Percentiles rank a stretch among this genome's conserved stretches.
Conservation (phyloP, 257 asterid species). For the Solanum chiquidenum region DNA sequence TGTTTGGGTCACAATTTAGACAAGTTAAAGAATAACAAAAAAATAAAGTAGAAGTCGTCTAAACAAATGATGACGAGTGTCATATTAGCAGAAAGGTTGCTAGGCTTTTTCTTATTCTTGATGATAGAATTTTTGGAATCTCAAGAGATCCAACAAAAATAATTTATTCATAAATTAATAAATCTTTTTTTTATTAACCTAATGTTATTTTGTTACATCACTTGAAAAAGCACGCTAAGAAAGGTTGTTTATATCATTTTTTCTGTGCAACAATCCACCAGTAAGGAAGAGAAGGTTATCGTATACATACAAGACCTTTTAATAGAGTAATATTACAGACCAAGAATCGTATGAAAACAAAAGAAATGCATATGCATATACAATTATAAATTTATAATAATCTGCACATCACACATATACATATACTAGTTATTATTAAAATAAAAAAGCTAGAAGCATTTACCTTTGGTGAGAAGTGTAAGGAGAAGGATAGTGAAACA, state of each 20-base stretch:
- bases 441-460: background rate
- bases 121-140: background rate
- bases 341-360: background rate
- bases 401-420: rapidly evolving
- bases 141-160: background rate
- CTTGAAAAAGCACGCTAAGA: too few relatives aligned
- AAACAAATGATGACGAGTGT: background rate
- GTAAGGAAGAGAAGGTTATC: too few relatives aligned
- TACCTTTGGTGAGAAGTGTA: background rate
- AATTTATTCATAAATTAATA: too few relatives aligned
- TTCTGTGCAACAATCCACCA: too few relatives aligned
- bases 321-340: too few relatives aligned
- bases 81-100: background rate
- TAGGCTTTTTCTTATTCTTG: too few relatives aligned
- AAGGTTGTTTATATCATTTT: too few relatives aligned
- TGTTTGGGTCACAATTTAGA: background rate
- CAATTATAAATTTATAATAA: too few relatives aligned
- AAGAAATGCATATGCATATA: background rate
- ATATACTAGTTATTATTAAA: background rate
- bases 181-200: too few relatives aligned
- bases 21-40: too few relatives aligned
- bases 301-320: background rate
- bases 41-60: too few relatives aligned
- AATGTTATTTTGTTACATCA: too few relatives aligned
- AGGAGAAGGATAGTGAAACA: background rate